Evolutionary conservation across 768 basidiomycete genomes (phyloP).

Genomic region (Ephemerocybe angulata): DNA sequence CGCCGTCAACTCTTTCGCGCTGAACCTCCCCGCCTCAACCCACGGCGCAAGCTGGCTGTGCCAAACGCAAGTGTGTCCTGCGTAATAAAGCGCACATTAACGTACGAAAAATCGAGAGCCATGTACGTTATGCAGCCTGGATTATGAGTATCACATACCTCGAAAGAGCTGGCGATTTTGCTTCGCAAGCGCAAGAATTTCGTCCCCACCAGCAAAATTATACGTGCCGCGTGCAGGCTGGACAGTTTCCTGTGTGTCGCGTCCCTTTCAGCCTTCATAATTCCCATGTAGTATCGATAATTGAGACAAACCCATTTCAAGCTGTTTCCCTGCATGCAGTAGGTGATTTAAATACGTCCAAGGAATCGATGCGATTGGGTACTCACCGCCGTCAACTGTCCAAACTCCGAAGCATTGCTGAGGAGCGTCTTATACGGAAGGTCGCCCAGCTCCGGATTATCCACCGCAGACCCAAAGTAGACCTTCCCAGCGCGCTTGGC

Average conservation of each 20-base stretch:
- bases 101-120: too few relatives aligned
- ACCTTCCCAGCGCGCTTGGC: constrained; percentile 41
- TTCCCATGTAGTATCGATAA: too few relatives aligned
- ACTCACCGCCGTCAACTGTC: constrained; percentile 46
- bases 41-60: constrained; percentile 51
- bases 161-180: constrained; percentile 45
- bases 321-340: constrained; percentile 32
- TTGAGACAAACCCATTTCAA: constrained; percentile 62
- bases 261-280: too few relatives aligned
- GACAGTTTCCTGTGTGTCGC: constrained; percentile 52
- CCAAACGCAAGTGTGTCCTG: constrained; percentile 51
- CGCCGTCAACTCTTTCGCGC: constrained; percentile 34
- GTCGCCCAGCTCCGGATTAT: constrained; percentile 43
- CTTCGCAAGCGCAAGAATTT: constrained; percentile 42
- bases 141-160: too few relatives aligned
- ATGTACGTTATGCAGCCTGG: too few relatives aligned
- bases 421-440: constrained; percentile 36
- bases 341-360: not conserved
- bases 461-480: constrained; percentile 50
- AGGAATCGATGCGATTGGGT: not conserved
- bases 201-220: constrained; percentile 46
- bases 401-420: constrained; percentile 35
- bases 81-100: too few relatives aligned
- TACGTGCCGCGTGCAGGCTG: constrained; percentile 48
- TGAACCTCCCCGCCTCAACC: constrained; percentile 43